Base-by-base conservation (phyloP, 2,329 filamentous ascomycete species). In the Rhinocladiella mackenziei region DNA sequence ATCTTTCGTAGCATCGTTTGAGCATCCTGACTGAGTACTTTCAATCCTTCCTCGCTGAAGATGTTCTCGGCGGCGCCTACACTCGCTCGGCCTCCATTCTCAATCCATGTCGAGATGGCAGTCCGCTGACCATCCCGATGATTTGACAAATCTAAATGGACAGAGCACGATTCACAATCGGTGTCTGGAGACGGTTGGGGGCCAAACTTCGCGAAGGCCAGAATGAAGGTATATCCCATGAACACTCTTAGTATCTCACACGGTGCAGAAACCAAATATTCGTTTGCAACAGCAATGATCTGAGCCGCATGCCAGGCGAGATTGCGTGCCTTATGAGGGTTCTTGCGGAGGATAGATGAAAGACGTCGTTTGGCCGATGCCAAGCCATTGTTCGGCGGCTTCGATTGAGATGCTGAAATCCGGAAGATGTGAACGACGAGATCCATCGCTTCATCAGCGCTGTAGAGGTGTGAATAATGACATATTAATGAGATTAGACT, bases 261-360 rank as follows among this genome's bases (percentile, higher is more conserved):
- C 11, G 50, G 50, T 18, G 50, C 50, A n/a, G 50, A 53, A 9
- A 72, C 65, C 42, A 73, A 64, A 60, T 70, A 73, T n/a, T 70
- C 70, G 4, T 63, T 69, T 39, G 72, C 67, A 49, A 72, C 62
- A 34, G 64, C 65, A 55, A 71, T 69, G 52, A 72, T 65, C 61
- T 67, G 47, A 20, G 46, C 50, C 6, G 50, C 50, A 15, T 53
- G 50, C 50, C 50, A 53, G n/a, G 43, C 50, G 6, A 53, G 36
- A 18, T 50, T 46, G 9, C 50, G 45, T 5, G 46, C 45, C 31
- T 53, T 50, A 10, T 39, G 36, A 11, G 45, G 50, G 13, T 50
- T 45, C 20, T 46, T 43, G 20, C 34, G 31, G 9, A 52, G 15
- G 11, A 45, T 52, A 4, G 49, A 44, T 9, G 20, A 29, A 11